A percentile compares a stretch with the other conserved stretches of the same genome.
phyloP scores from a whole-genome alignment of 164 flowering plant species.

The Tetracentron sinense region DNA sequence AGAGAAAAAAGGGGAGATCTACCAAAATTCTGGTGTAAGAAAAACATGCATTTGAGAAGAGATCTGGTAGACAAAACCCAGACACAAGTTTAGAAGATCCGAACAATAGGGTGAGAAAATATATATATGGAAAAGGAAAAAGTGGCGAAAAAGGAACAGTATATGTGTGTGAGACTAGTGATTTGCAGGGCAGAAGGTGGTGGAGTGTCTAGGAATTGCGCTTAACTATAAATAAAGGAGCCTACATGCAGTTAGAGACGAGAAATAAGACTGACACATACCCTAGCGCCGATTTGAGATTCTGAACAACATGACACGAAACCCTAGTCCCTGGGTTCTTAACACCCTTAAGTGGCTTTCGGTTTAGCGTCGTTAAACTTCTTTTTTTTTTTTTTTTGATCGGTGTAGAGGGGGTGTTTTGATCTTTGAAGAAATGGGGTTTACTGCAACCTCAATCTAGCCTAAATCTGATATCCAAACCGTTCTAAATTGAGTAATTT shows the following conservation, averaged over 20 bases:
- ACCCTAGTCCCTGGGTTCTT: conserved; percentile 6
- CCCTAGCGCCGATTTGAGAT: not conserved
- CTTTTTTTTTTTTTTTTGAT: too few species aligned
- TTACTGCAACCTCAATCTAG: too few species aligned
- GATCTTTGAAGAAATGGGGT: too few species aligned
- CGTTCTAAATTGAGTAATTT: too few species aligned
- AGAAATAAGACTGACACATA: not conserved
- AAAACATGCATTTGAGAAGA: not conserved
- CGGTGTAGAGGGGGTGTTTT: too few species aligned
- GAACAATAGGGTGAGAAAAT: too few species aligned
- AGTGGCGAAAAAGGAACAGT: not conserved
- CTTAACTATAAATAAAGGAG: not conserved
- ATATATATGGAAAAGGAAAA: not conserved
- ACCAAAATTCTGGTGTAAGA: not conserved
- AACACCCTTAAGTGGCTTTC: too few species aligned
- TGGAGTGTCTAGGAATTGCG: not conserved
- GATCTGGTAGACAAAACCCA: not conserved
- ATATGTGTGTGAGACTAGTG: not conserved
- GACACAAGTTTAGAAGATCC: too few species aligned
- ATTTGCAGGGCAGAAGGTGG: not conserved
- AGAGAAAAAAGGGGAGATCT: not conserved
- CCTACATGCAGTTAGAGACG: conserved; percentile 5
- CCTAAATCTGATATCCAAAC: too few species aligned
- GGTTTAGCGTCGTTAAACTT: too few species aligned
- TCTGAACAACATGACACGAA: not conserved